A percentile compares a stretch with the other conserved stretches of the same genome.
These are phyloP conservation scores for Phytophthora cajani DNA, from an alignment of 352 stramenopile genomes.

Conservation along the genomic window DNA sequence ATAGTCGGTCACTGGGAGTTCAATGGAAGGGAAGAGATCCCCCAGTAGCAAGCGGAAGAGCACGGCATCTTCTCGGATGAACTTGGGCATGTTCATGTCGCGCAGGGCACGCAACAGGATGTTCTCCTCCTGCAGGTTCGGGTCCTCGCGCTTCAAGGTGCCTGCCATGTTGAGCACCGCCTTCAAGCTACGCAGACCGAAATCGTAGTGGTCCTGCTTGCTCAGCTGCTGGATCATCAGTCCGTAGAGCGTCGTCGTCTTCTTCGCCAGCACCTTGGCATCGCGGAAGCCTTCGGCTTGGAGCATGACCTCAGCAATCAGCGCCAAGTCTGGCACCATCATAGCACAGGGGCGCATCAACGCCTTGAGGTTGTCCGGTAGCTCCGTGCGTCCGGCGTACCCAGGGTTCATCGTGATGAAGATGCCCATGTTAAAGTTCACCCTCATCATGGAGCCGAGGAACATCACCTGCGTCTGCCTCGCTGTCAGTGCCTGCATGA, in stretches of 20 bases:
- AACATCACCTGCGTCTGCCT: constrained; percentile 85
- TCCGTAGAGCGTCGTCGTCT: constrained; percentile 87
- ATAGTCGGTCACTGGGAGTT: constrained; percentile 91
- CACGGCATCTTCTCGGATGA: constrained; percentile 92
- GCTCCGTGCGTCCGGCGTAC: constrained; percentile 91
- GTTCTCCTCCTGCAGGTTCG: constrained; percentile 95
- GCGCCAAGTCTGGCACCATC: constrained; percentile 87
- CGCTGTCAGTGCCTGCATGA: constrained; percentile 87
- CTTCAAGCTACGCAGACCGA: constrained; percentile 83
- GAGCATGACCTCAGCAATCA: constrained; percentile 90
- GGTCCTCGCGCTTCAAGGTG: constrained; percentile 94
- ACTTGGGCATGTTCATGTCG: constrained; percentile 96
- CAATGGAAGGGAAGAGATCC: constrained; percentile 91
- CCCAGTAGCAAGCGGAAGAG: constrained; percentile 92
- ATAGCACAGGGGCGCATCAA: constrained; percentile 88
- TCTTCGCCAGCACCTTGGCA: constrained; percentile 83
- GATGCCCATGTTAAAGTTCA: constrained; percentile 91
- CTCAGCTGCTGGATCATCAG: constrained; percentile 89
- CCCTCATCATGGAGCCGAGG: constrained; percentile 84
- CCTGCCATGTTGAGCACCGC: constrained; percentile 89
- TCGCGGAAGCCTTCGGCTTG: constrained; percentile 88
- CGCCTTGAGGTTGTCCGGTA: constrained; percentile 88
- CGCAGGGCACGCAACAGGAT: constrained; percentile 96
- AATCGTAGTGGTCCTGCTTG: constrained; percentile 91
- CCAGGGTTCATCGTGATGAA: constrained; percentile 95